Base-by-base conservation (phyloP, 192 early-diverging fungal genomes). In the Phlyctochytrium planicorne region DNA sequence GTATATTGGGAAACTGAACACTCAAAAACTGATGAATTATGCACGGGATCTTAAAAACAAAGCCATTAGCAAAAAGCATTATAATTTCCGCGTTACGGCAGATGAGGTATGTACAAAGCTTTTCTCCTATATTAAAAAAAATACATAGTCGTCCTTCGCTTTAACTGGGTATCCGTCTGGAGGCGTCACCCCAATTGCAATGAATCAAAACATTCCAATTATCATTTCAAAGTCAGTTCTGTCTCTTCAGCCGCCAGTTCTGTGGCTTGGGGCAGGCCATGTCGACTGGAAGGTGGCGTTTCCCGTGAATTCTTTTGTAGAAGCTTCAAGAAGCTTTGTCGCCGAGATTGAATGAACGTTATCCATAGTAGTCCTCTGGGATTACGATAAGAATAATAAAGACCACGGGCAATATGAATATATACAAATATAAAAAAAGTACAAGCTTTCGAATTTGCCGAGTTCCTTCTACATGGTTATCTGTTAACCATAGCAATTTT, bases 241-340 rank as follows among this genome's bases (percentile, higher is more conserved):
- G 0, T 72, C 75, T 56, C 72, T 94, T 20, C 33, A 60, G 53
- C 93, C 93, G 0, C 80, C 84, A 0, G 73, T 96, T 2, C 72
- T 91, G 17, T 93, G 78, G 72, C 71, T 93, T 12, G 94, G 94
- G 24, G 91, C 88, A 30, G 94, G 94, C 0, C 88, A 94, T 78
- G 62, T 88, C 0, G 92, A 96, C 65, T 96, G 88, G 87, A 96
- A 96, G 75, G 78, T 94, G 29, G 84, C 88, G 3, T 60, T 92
- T 25, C 83, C 89, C 23, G 75, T 88, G 0, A 67, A 83, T 3
- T 60, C 60, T n/a, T 90, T 94, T 64, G 73, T 92, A 16, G 56
- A 82, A 3, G 62, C 68, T 55, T 67, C 78, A 52, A 64, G 64
- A 25, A 70, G 74, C 35, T 70, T 52, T 70, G 63, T 81, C 10